Percentiles rank a stretch among this genome's conserved stretches.
These are phyloP conservation scores for Venturia nashicola DNA, from an alignment of 2,329 filamentous ascomycete genomes.

Conservation along the genomic window DNA sequence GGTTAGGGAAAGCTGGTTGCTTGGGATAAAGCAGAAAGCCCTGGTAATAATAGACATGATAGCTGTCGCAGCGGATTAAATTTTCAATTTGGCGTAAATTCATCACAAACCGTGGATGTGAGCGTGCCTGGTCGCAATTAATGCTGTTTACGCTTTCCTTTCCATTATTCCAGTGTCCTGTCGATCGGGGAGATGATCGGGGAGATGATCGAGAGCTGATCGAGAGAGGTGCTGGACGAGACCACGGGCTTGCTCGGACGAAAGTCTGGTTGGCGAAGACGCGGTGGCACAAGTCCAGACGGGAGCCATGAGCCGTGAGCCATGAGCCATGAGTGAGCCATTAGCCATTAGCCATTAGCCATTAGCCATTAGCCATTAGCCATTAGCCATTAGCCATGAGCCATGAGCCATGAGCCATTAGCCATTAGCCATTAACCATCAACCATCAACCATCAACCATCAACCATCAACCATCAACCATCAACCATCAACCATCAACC, in stretches of 20 bases:
- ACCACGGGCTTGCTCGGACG: background rate
- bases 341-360: too few relatives aligned
- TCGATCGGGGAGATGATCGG: background rate
- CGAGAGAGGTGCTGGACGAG: background rate
- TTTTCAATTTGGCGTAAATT: too few relatives aligned
- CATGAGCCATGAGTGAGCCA: too few relatives aligned
- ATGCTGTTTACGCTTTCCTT: background rate
- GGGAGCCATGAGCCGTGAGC: too few relatives aligned
- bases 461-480: too few relatives aligned
- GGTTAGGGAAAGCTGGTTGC: background rate
- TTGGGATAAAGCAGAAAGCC: background rate
- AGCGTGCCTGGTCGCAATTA: background rate
- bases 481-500: too few relatives aligned
- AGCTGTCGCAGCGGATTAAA: background rate
- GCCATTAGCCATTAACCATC: too few relatives aligned
- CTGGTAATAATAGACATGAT: background rate
- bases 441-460: too few relatives aligned
- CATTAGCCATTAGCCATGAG: too few relatives aligned
- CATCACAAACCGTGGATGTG: too few relatives aligned
- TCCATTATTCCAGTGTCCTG: background rate
- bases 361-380: too few relatives aligned
- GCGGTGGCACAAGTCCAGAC: slow-evolving; percentile 1
- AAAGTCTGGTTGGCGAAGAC: background rate
- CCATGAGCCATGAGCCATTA: too few relatives aligned
- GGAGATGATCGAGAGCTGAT: background rate